Evolutionary conservation across 2,329 filamentous ascomycete genomes (phyloP).

Genomic region (Arachnomyces sp.): DNA sequence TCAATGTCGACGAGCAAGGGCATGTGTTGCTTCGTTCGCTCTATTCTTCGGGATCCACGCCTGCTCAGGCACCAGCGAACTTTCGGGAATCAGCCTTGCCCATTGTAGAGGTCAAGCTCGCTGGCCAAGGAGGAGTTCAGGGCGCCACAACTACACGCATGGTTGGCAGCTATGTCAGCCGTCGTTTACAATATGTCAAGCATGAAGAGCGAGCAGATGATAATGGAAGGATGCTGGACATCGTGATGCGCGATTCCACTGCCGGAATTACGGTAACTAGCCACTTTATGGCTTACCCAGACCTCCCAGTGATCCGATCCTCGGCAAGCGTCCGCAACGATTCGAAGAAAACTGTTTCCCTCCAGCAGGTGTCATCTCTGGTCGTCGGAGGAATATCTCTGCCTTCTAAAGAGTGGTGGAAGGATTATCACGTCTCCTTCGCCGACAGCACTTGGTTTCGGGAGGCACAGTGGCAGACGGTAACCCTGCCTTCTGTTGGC

Average conservation of each 20-base stretch:
- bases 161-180: too few relatives aligned
- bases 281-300: conserved; percentile 16
- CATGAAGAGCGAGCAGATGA: too few relatives aligned
- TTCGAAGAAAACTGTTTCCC: conserved; percentile 5
- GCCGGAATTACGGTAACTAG: conserved; percentile 13
- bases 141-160: too few relatives aligned
- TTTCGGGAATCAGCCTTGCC: too few relatives aligned
- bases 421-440: conserved; percentile 17
- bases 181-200: too few relatives aligned
- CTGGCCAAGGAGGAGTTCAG: too few relatives aligned
- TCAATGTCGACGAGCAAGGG: too few relatives aligned
- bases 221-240: conserved; percentile 9
- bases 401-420: conserved; percentile 14
- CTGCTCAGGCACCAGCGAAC: too few relatives aligned
- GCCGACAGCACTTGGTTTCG: conserved; percentile 28
- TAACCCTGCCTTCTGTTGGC: conserved; percentile 20
- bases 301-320: conserved; percentile 14
- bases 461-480: conserved; percentile 26
- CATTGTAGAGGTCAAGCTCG: too few relatives aligned
- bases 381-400: conserved; percentile 16
- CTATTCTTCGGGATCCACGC: conserved; percentile 11
- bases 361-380: conserved; percentile 19
- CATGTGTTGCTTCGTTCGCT: conserved; percentile 7
- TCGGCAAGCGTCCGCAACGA: conserved; percentile 17
- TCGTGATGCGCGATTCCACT: conserved; percentile 12